phyloP scores from a whole-genome alignment of 352 stramenopile species.

The Globisporangium acanthophoron region DNA sequence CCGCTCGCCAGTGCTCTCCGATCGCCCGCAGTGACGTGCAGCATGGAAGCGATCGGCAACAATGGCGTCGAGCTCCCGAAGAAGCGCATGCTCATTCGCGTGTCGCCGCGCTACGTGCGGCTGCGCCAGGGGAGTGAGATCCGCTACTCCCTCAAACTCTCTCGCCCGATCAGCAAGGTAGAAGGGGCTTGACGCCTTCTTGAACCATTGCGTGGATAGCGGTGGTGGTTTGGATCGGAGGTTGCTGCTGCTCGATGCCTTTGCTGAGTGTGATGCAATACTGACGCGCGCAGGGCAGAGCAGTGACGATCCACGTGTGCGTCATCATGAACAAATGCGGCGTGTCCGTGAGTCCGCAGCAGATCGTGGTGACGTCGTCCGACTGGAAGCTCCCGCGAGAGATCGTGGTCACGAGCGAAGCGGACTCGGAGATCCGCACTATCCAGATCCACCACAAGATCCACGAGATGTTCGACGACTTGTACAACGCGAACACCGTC shows the following conservation, averaged over 20 bases:
- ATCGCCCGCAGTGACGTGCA: no score
- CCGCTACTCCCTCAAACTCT: constrained; percentile 52
- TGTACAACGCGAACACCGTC: constrained; percentile 36
- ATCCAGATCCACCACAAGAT: constrained; percentile 78
- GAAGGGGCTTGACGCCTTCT: neutral
- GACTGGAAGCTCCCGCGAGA: constrained; percentile 49
- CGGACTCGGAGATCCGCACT: constrained; percentile 47
- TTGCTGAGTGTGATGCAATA: neutral
- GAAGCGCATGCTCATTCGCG: constrained; percentile 39
- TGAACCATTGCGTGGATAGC: neutral
- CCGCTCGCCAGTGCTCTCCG: no score
- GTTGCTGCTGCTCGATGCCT: neutral
- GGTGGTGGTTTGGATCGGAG: neutral
- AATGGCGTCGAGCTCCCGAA: constrained; percentile 16
- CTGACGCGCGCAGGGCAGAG: constrained; percentile 24
- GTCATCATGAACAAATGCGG: constrained; percentile 63
- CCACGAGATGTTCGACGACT: constrained; percentile 40
- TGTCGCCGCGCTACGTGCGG: constrained; percentile 56
- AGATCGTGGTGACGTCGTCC: constrained; percentile 47
- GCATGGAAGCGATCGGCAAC: neutral
- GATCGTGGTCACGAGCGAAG: constrained; percentile 30
- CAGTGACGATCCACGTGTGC: constrained; percentile 53
- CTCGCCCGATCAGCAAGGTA: constrained; percentile 43
- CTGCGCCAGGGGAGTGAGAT: constrained; percentile 61
- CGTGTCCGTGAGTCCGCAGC: constrained; percentile 35